A percentile compares a stretch with the other conserved stretches of the same genome.
Conservation (phyloP, 805 yeast species). For the Saccharomycopsis sp. region DNA sequence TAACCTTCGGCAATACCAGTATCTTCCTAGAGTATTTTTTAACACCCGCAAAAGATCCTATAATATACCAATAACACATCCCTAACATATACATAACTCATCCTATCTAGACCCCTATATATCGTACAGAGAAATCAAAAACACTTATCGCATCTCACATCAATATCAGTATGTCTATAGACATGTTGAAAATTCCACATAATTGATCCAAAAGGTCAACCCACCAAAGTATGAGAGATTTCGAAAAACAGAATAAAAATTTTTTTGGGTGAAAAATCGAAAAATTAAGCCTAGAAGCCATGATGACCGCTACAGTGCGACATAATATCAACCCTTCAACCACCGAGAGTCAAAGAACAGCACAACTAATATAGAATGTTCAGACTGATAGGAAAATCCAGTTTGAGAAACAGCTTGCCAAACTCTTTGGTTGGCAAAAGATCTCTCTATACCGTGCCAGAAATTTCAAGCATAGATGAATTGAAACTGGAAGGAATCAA, state of each 20-base stretch:
- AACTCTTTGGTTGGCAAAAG: constrained; percentile 3
- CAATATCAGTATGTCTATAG: too few relatives aligned
- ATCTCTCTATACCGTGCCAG: constrained; percentile 21
- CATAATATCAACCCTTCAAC: too few relatives aligned
- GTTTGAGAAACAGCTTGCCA: background rate
- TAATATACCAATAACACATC: too few relatives aligned
- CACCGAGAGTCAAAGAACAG: background rate
- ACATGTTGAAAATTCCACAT: background rate
- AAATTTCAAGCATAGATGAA: constrained; percentile 23
- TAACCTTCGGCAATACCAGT: too few relatives aligned
- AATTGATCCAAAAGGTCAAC: background rate
- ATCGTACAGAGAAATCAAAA: too few relatives aligned
- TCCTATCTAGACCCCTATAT: too few relatives aligned
- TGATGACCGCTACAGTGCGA: background rate
- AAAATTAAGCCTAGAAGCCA: background rate
- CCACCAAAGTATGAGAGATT: background rate
- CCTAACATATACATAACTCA: too few relatives aligned
- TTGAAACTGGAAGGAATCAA: constrained; percentile 34
- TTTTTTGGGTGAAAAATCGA: background rate
- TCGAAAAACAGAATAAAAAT: background rate
- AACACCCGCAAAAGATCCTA: too few relatives aligned
- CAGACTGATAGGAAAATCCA: background rate
- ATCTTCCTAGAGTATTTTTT: too few relatives aligned
- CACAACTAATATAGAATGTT: background rate
- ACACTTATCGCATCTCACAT: too few relatives aligned